Conservation (phyloP, 805 yeast species). For the Priceomyces haplophilus region DNA sequence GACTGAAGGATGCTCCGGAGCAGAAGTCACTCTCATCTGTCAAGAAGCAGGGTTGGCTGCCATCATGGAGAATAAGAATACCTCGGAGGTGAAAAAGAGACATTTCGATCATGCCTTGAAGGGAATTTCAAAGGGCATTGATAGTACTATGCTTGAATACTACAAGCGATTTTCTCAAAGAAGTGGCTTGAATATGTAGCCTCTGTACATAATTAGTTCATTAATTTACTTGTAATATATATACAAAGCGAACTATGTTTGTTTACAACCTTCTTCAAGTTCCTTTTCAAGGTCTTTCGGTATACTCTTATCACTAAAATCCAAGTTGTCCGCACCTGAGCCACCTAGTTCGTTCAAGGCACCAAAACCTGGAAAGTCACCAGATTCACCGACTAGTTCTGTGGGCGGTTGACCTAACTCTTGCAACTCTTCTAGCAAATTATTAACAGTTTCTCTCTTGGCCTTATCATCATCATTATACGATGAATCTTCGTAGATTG, state of each 20-base stretch:
- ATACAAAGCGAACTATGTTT: slow-evolving; percentile 18
- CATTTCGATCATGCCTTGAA: slow-evolving; percentile 73
- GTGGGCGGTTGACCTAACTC: slow-evolving; percentile 78
- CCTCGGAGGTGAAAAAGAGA: slow-evolving; percentile 49
- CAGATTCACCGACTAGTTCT: slow-evolving; percentile 63
- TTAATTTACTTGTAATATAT: background rate
- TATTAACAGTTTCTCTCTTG: slow-evolving; percentile 50
- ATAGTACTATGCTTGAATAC: slow-evolving; percentile 78
- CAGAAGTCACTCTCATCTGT: slow-evolving; percentile 86
- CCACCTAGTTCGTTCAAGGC: slow-evolving; percentile 38
- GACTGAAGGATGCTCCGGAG: slow-evolving; percentile 95
- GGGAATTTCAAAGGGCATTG: slow-evolving; percentile 74
- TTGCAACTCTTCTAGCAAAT: slow-evolving; percentile 64
- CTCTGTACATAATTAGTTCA: too few relatives aligned
- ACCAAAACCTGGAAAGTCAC: slow-evolving; percentile 44
- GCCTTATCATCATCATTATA: slow-evolving; percentile 52
- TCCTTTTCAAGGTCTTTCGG: slow-evolving; percentile 52
- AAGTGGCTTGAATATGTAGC: slow-evolving; percentile 28
- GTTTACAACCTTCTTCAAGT: slow-evolving; percentile 58
- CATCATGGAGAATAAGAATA: slow-evolving; percentile 69
- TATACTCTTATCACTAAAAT: slow-evolving; percentile 49
- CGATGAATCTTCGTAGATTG: slow-evolving; percentile 59
- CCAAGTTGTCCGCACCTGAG: slow-evolving; percentile 40
- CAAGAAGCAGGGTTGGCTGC: slow-evolving; percentile 97
- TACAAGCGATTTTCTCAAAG: slow-evolving; percentile 54